A percentile compares a stretch with the other conserved stretches of the same genome.
Conservation (phyloP, 345 rosid species). For the Eucalyptus tenuipes region DNA sequence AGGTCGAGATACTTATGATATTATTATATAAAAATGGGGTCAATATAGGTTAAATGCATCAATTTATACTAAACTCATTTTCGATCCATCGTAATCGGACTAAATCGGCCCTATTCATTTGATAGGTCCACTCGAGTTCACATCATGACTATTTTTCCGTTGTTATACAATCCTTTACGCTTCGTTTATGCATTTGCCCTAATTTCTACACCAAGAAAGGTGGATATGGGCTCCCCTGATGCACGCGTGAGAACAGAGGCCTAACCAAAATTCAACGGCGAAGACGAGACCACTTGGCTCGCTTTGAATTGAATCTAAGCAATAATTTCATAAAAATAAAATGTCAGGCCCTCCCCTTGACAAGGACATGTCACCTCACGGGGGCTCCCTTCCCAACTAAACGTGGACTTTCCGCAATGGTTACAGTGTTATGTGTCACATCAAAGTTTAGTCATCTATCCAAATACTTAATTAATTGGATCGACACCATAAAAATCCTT, state of each 20-base stretch:
- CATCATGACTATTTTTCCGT: background rate
- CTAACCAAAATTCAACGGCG: background rate
- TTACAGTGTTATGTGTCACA: background rate
- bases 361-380: background rate
- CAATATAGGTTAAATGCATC: background rate
- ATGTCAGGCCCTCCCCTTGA: background rate
- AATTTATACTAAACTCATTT: background rate
- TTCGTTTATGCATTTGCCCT: background rate
- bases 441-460: background rate
- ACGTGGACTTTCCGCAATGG: background rate
- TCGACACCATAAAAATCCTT: background rate
- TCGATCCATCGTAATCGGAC: accelerated
- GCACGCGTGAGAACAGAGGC: background rate
- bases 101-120: background rate
- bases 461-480: background rate
- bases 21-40: background rate
- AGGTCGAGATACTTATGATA: accelerated
- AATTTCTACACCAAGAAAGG: background rate
- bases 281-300: background rate
- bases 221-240: background rate
- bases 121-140: background rate
- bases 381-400: background rate
- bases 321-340: background rate
- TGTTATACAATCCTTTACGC: background rate
- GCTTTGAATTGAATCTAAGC: background rate